Evolutionary conservation across 768 basidiomycete species (phyloP).

Genomic region (Pisolithus albus): DNA sequence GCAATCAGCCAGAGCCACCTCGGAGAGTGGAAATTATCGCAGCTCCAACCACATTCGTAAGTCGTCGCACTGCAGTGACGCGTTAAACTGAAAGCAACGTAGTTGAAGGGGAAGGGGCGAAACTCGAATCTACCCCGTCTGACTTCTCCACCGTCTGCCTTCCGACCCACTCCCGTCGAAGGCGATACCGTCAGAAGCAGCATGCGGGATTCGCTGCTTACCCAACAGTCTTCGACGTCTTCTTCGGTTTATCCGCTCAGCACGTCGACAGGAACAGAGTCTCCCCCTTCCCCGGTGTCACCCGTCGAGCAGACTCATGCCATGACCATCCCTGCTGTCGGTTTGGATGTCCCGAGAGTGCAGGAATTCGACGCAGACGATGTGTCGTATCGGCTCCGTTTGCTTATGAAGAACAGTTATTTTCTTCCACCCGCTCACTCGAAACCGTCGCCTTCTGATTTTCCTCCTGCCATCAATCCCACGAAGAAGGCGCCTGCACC

Average conservation of each 20-base stretch:
- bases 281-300: slow-evolving; percentile 56
- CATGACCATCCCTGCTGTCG: slow-evolving; percentile 41
- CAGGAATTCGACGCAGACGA: slow-evolving; percentile 65
- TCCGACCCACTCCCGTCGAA: slow-evolving; percentile 22
- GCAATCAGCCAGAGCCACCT: slow-evolving; percentile 9
- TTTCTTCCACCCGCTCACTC: slow-evolving; percentile 84
- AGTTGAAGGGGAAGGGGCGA: slow-evolving; percentile 32
- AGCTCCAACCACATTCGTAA: slow-evolving; percentile 13
- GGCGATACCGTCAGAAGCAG: slow-evolving; percentile 45
- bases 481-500: slow-evolving; percentile 42
- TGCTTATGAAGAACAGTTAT: slow-evolving; percentile 83
- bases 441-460: slow-evolving; percentile 67
- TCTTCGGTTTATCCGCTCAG: slow-evolving; percentile 77
- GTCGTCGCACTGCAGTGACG: slow-evolving; percentile 12
- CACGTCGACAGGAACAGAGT: slow-evolving; percentile 59
- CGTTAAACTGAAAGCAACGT: slow-evolving; percentile 9
- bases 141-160: slow-evolving; percentile 30
- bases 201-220: slow-evolving; percentile 47
- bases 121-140: slow-evolving; percentile 27
- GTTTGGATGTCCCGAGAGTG: slow-evolving; percentile 42
- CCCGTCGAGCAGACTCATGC: slow-evolving; percentile 37
- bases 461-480: slow-evolving; percentile 33
- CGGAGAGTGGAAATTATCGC: slow-evolving; percentile 8
- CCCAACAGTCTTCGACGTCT: slow-evolving; percentile 59
- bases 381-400: slow-evolving; percentile 75